Conservation (phyloP, 768 basidiomycete species). For the Lactifluus subvellereus region DNA sequence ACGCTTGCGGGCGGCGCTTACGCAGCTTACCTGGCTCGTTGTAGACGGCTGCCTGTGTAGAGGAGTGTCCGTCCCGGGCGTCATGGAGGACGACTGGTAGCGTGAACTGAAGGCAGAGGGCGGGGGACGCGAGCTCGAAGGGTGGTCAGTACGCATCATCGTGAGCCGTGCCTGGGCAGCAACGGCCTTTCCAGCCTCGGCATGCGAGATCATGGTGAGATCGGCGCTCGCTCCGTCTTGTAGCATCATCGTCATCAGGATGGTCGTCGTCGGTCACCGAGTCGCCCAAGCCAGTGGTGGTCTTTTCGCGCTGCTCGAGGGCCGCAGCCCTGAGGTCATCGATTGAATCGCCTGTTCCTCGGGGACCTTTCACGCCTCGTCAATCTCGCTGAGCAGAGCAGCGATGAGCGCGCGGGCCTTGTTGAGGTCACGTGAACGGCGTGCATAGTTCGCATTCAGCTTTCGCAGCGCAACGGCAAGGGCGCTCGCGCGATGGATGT, state of each 20-base stretch:
- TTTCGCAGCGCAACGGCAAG: constrained; percentile 73
- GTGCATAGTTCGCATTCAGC: constrained; percentile 68
- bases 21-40: constrained; percentile 36
- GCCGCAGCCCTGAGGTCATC: constrained; percentile 48
- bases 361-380: constrained; percentile 77
- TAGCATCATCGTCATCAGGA: constrained; percentile 20
- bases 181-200: not conserved
- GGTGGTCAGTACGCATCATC: too few species aligned
- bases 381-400: constrained; percentile 59
- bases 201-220: constrained; percentile 19
- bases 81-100: too few species aligned
- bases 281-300: constrained; percentile 16
- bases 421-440: constrained; percentile 53
- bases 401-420: constrained; percentile 43
- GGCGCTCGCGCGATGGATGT: constrained; percentile 67
- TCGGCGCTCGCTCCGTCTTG: constrained; percentile 10
- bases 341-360: constrained; percentile 63
- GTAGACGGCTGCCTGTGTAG: not conserved
- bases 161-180: too few species aligned
- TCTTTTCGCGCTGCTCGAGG: constrained; percentile 12
- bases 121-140: too few species aligned
- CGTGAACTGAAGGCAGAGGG: too few species aligned
- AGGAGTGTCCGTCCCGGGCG: not conserved
- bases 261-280: constrained; percentile 21
- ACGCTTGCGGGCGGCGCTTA: constrained; percentile 60